phyloP scores from a whole-genome alignment of 129 eudicot species.

The Helianthus annuus region DNA sequence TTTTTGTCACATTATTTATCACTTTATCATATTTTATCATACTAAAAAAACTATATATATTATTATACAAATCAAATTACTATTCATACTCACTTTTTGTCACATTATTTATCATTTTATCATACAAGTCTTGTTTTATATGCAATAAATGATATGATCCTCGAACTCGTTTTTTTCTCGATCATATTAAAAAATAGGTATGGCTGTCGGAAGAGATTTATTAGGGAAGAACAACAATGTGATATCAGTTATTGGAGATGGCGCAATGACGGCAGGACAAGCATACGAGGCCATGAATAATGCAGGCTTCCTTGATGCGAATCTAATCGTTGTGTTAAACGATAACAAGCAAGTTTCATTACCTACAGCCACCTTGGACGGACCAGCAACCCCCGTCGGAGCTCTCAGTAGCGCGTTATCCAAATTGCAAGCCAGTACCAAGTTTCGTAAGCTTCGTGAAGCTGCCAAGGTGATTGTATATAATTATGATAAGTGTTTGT shows the following conservation, averaged over 20 bases:
- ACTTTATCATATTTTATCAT: too few relatives aligned
- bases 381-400: constrained; percentile 95
- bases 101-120: background rate
- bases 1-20: too few relatives aligned
- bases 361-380: constrained; percentile 92
- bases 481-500: background rate
- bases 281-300: constrained; percentile 93
- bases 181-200: constrained; percentile 40
- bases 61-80: too few relatives aligned
- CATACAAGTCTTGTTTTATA: too few relatives aligned
- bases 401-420: constrained; percentile 80
- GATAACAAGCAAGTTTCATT: constrained; percentile 93
- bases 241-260: constrained; percentile 88
- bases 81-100: background rate
- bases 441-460: constrained; percentile 82
- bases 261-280: constrained; percentile 98
- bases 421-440: constrained; percentile 77
- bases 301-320: constrained; percentile 80
- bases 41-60: too few relatives aligned
- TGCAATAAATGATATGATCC: too few relatives aligned
- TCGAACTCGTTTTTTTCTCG: background rate
- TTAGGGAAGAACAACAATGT: constrained; percentile 80
- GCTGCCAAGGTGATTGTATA: constrained; percentile 63
- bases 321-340: constrained; percentile 75
- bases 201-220: constrained; percentile 93